These are phyloP conservation scores for Angomonas deanei DNA, from an alignment of 208 protist species.

Conservation along the genomic window DNA sequence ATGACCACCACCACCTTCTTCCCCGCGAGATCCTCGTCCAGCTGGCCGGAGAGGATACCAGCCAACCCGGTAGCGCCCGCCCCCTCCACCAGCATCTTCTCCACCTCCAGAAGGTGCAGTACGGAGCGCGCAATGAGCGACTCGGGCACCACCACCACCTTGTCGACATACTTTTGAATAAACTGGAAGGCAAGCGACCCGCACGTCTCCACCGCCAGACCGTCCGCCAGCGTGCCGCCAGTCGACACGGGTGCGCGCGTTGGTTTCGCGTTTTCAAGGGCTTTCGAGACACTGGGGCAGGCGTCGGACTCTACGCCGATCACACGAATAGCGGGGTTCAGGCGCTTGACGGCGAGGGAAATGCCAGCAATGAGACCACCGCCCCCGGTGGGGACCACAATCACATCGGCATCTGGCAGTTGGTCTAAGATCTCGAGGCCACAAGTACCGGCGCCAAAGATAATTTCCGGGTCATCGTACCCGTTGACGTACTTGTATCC, in stretches of 20 bases:
- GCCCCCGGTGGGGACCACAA: conserved; percentile 89
- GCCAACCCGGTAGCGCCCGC: conserved; percentile 70
- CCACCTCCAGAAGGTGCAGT: conserved; percentile 78
- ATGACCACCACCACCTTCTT: conserved; percentile 80
- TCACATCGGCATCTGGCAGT: conserved; percentile 65
- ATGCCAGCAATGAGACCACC: conserved; percentile 84
- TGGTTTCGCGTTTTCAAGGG: conserved; percentile 52
- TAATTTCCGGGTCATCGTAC: conserved; percentile 82
- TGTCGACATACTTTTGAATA: conserved; percentile 64
- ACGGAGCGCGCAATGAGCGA: conserved; percentile 78
- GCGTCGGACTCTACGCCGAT: conserved; percentile 83
- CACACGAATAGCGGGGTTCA: conserved; percentile 65
- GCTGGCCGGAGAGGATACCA: conserved; percentile 56
- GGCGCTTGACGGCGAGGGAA: conserved; percentile 77
- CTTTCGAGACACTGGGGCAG: conserved; percentile 44
- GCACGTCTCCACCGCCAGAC: conserved; percentile 79
- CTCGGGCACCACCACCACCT: conserved; percentile 67
- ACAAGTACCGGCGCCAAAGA: conserved; percentile 83
- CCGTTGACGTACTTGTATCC: conserved; percentile 83
- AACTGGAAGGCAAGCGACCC: conserved; percentile 72
- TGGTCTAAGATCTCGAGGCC: conserved; percentile 88
- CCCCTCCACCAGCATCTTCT: conserved; percentile 90
- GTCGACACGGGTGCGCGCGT: conserved; percentile 36
- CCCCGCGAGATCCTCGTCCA: conserved; percentile 37
- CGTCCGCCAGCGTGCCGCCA: conserved; percentile 85